phyloP scores from a whole-genome alignment of 768 basidiomycete species.

The Boletus pseudopeckii region DNA sequence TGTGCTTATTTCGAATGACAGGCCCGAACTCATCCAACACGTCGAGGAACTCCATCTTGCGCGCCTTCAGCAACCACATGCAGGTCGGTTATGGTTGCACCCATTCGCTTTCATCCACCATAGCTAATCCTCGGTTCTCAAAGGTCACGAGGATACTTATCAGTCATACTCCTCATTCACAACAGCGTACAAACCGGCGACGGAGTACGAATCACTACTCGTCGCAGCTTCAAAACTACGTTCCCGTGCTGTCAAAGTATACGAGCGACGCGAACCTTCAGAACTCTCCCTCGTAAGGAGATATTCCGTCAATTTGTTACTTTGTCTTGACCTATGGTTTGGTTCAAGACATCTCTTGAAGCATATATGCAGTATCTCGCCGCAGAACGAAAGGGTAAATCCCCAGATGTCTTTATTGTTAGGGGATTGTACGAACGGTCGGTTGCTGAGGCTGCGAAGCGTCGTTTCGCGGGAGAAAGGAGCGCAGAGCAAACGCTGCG shows the following conservation, averaged over 20 bases:
- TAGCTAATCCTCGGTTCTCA: not conserved
- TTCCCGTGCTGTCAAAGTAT: constrained; percentile 54
- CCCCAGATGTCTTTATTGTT: constrained; percentile 57
- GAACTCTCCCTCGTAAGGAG: constrained; percentile 58
- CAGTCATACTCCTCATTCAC: constrained; percentile 89
- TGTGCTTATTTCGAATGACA: constrained; percentile 23
- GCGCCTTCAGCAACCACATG: constrained; percentile 74
- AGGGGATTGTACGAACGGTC: constrained; percentile 67
- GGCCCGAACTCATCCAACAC: constrained; percentile 41
- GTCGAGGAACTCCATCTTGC: constrained; percentile 58
- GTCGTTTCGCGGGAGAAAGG: constrained; percentile 50
- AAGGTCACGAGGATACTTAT: constrained; percentile 78
- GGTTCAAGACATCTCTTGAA: constrained; percentile 43
- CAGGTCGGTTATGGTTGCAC: constrained; percentile 43
- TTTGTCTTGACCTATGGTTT: constrained; percentile 15
- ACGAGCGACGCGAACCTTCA: constrained; percentile 58
- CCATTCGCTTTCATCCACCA: not conserved
- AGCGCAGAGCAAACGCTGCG: constrained; percentile 57
- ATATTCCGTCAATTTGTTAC: not conserved
- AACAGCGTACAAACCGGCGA: constrained; percentile 65
- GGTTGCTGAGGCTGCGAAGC: constrained; percentile 65
- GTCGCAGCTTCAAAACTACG: constrained; percentile 75
- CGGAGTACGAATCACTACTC: constrained; percentile 76
- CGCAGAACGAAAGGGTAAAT: constrained; percentile 57
- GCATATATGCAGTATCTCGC: constrained; percentile 61